Evolutionary conservation across 805 yeast genomes (phyloP).

Genomic region (Candida schatavii): DNA sequence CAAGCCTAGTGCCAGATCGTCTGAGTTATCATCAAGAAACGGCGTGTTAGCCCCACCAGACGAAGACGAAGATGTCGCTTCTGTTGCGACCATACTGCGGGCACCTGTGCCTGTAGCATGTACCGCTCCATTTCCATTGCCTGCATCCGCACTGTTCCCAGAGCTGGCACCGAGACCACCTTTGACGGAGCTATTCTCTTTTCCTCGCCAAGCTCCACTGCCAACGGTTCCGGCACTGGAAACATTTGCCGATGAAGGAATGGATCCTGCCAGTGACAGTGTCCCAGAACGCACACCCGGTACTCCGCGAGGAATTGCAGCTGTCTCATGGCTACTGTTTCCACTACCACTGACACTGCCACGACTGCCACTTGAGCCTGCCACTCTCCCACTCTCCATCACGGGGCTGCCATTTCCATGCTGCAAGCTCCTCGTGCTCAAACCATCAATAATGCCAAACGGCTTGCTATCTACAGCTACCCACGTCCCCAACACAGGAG

Average conservation of each 20-base stretch:
- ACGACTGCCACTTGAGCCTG: constrained; percentile 2
- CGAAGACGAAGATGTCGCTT: constrained; percentile 23
- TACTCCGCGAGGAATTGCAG: background rate
- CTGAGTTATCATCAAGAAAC: constrained; percentile 56
- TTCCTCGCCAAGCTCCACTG: background rate
- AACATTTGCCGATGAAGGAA: background rate
- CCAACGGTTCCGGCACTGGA: background rate
- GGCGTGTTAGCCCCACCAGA: constrained; percentile 6
- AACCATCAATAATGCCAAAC: constrained; percentile 91
- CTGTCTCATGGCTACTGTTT: too few relatives aligned
- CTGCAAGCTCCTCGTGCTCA: constrained; percentile 63
- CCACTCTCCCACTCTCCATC: background rate
- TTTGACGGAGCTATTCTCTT: too few relatives aligned
- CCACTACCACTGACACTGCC: background rate
- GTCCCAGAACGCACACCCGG: background rate
- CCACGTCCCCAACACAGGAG: constrained; percentile 94
- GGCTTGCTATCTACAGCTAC: constrained; percentile 75
- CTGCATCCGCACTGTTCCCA: background rate
- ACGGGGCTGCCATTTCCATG: background rate
- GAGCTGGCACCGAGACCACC: background rate
- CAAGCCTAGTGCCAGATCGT: constrained; percentile 45
- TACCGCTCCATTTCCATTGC: background rate
- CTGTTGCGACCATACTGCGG: constrained; percentile 13
- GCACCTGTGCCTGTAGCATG: background rate
- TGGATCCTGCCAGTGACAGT: background rate